Conservation (phyloP, 106 monocot genomes). For the Phalaenopsis aphrodite region DNA sequence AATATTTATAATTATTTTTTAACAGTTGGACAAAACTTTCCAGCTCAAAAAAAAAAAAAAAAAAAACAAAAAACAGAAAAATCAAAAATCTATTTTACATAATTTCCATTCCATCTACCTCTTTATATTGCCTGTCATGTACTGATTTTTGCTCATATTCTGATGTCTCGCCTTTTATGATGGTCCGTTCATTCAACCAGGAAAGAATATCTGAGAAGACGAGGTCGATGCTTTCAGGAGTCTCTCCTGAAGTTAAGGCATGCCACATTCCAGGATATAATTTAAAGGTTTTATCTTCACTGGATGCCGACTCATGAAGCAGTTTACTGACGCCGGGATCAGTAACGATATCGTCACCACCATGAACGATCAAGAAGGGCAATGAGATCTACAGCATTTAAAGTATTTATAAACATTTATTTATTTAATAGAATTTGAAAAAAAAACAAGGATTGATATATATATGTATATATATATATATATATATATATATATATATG, state of each 20-base stretch:
- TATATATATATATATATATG: too few relatives aligned
- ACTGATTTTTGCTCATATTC: not conserved
- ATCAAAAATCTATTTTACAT: too few relatives aligned
- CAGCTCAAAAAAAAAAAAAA: too few relatives aligned
- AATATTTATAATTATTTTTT: too few relatives aligned
- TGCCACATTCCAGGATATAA: slow-evolving; percentile 17
- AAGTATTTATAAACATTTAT: too few relatives aligned
- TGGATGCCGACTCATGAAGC: slow-evolving; percentile 6
- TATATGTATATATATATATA: too few relatives aligned
- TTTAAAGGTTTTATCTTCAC: slow-evolving; percentile 14
- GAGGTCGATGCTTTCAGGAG: slow-evolving; percentile 12
- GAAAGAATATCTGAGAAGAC: slow-evolving; percentile 11
- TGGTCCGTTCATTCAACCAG: not conserved
- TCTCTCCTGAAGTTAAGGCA: slow-evolving; percentile 4
- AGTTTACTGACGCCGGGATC: slow-evolving; percentile 7
- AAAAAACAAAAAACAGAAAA: too few relatives aligned
- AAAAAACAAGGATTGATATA: too few relatives aligned
- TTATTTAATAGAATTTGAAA: too few relatives aligned
- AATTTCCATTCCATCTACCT: not conserved
- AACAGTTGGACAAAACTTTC: too few relatives aligned
- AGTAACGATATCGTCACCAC: slow-evolving; percentile 13
- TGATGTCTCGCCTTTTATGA: too few relatives aligned
- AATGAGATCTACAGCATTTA: slow-evolving; percentile 2
- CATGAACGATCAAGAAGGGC: slow-evolving; percentile 14
- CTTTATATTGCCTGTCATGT: not conserved